Evolutionary conservation across 164 flowering plant species (phyloP).

Genomic region (Annona cherimola): DNA sequence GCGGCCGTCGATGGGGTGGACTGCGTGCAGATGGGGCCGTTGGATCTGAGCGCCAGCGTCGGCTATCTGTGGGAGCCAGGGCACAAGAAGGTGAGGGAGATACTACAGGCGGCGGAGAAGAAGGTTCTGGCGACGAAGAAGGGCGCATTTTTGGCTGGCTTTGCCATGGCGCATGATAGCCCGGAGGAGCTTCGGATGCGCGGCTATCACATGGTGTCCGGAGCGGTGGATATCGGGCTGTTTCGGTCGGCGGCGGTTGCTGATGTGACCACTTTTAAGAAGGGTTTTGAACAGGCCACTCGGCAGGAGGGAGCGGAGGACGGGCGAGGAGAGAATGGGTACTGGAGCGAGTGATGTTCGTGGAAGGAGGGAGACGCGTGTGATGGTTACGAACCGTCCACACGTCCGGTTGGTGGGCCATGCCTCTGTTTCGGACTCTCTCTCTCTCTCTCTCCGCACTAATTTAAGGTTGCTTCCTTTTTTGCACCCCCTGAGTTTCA

Average conservation of each 20-base stretch:
- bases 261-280: conserved; percentile 67
- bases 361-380: not conserved
- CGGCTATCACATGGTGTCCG: conserved; percentile 81
- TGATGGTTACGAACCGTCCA: not conserved
- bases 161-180: conserved; percentile 67
- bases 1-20: conserved; percentile 89
- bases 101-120: conserved; percentile 61
- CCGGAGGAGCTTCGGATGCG: conserved; percentile 43
- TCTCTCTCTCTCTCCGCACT: too few relatives aligned
- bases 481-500: too few relatives aligned
- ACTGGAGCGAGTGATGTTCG: conserved; percentile 56
- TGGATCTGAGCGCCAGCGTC: conserved; percentile 82
- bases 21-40: conserved; percentile 88
- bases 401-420: not conserved
- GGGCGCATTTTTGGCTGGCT: conserved; percentile 55
- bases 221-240: conserved; percentile 71
- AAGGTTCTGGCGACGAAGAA: conserved; percentile 32
- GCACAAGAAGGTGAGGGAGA: conserved; percentile 69
- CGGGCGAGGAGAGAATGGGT: conserved; percentile 36
- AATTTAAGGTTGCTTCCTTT: too few relatives aligned
- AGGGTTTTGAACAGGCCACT: conserved; percentile 28
- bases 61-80: conserved; percentile 94
- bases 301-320: conserved; percentile 24
- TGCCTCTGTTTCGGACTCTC: too few relatives aligned
- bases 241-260: conserved; percentile 64